Evolutionary conservation across 192 early-diverging fungal species (phyloP).

Genomic region (Coemansia sp.): DNA sequence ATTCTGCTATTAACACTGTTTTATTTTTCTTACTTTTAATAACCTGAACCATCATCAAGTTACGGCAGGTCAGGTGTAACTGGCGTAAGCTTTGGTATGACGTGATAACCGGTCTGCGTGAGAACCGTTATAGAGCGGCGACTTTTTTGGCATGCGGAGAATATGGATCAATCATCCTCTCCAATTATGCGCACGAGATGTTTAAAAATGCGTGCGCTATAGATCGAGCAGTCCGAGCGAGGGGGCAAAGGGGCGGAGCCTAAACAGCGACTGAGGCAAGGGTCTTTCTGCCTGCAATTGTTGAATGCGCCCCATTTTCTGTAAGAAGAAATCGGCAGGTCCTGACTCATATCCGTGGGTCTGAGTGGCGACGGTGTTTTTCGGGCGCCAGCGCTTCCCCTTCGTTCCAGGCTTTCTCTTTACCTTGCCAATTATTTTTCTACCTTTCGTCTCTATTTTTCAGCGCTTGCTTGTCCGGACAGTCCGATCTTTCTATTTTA

Average conservation of each 20-base stretch:
- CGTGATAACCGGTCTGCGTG: background rate
- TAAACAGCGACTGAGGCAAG: background rate
- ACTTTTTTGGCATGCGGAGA: background rate
- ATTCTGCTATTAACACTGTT: constrained; percentile 1
- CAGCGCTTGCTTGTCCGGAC: background rate
- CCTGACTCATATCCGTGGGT: background rate
- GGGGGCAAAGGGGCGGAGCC: background rate
- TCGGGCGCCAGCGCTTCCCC: background rate
- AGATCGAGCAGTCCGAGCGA: background rate
- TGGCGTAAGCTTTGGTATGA: background rate
- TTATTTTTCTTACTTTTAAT: constrained; percentile 9
- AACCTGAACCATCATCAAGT: background rate
- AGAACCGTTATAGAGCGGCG: background rate
- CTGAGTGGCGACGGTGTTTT: background rate
- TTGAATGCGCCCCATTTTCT: background rate
- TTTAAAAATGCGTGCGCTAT: background rate
- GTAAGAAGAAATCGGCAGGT: background rate
- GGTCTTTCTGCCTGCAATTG: background rate
- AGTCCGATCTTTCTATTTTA: background rate
- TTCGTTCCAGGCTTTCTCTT: background rate
- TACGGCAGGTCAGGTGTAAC: constrained; percentile 1
- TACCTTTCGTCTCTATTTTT: background rate
- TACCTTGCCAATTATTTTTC: background rate
- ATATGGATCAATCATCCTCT: background rate
- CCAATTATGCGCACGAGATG: background rate